Evolutionary conservation across 177 flowering plant genomes (phyloP).

Genomic region (Vitis hybrid): DNA sequence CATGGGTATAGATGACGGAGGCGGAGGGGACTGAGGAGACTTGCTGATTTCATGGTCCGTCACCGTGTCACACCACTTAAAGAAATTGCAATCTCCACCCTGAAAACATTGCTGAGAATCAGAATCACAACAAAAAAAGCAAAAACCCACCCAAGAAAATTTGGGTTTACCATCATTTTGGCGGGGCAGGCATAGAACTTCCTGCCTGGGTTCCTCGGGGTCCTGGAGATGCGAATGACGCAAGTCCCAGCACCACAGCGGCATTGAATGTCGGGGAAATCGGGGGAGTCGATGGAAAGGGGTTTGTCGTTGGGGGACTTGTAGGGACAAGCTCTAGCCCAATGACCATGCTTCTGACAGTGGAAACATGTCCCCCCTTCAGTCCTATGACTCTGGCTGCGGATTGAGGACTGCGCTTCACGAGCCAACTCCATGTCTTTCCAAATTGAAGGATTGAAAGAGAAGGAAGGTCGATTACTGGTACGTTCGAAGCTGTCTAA

Average conservation of each 20-base stretch:
- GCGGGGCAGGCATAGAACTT: conserved; percentile 17
- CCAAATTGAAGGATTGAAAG: too few relatives aligned
- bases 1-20: not conserved
- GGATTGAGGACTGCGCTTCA: too few relatives aligned
- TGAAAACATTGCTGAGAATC: not conserved
- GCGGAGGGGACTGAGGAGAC: not conserved
- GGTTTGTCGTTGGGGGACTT: not conserved
- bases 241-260: conserved; percentile 11
- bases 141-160: not conserved
- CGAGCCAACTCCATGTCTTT: too few relatives aligned
- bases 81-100: not conserved
- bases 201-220: conserved; percentile 8
- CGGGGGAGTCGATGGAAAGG: not conserved
- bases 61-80: conserved; percentile 21
- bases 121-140: not conserved
- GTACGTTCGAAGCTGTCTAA: too few relatives aligned
- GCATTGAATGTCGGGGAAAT: conserved; percentile 7
- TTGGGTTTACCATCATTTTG: not conserved
- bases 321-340: conserved; percentile 7
- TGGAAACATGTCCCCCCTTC: not conserved
- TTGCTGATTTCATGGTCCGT: not conserved
- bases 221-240: not conserved
- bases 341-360: conserved; percentile 12
- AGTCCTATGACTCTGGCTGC: not conserved
- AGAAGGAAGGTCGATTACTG: too few relatives aligned